A percentile compares a stretch with the other conserved stretches of the same genome.
Conservation (phyloP, 2,329 filamentous ascomycete genomes). For the Neofusicoccum kwambonambiense region DNA sequence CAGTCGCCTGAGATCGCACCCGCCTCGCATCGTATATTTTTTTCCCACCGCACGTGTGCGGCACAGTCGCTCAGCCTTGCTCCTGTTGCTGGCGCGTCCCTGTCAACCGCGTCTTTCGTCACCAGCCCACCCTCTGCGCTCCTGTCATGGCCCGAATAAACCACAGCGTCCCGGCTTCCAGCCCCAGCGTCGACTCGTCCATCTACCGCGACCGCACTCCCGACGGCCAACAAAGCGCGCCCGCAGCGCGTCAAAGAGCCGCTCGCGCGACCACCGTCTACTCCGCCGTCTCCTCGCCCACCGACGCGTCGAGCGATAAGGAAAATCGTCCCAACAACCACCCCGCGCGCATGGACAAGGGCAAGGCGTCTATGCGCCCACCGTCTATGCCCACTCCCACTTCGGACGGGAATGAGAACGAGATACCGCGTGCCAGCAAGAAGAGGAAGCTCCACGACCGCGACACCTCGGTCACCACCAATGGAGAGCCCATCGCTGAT, state of each 20-base stretch:
- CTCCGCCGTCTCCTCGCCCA: not conserved
- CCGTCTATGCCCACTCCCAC: constrained; percentile 37
- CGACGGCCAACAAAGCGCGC: constrained; percentile 20
- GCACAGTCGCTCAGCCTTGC: too few species aligned
- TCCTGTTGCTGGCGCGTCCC: not conserved
- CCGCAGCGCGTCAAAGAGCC: not conserved
- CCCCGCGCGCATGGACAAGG: constrained; percentile 38
- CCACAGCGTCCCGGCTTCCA: constrained; percentile 30
- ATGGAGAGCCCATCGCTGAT: constrained; percentile 15
- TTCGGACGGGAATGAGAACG: constrained; percentile 32
- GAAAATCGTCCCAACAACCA: constrained; percentile 40
- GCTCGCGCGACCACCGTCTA: not conserved
- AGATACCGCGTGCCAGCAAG: constrained; percentile 38
- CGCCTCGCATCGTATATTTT: not conserved
- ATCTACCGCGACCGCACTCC: constrained; percentile 39
- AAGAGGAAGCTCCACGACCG: constrained; percentile 45
- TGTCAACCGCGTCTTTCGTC: not conserved
- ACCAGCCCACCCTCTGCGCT: not conserved
- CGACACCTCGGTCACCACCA: constrained; percentile 14
- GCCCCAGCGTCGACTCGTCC: constrained; percentile 30
- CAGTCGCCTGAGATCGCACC: not conserved
- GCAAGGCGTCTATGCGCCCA: constrained; percentile 33
- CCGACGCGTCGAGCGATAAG: constrained; percentile 42
- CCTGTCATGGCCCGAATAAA: constrained; percentile 38
- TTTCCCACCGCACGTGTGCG: not conserved